phyloP scores from a whole-genome alignment of 2,329 filamentous ascomycete species.

The Aaosphaeria arxii region DNA sequence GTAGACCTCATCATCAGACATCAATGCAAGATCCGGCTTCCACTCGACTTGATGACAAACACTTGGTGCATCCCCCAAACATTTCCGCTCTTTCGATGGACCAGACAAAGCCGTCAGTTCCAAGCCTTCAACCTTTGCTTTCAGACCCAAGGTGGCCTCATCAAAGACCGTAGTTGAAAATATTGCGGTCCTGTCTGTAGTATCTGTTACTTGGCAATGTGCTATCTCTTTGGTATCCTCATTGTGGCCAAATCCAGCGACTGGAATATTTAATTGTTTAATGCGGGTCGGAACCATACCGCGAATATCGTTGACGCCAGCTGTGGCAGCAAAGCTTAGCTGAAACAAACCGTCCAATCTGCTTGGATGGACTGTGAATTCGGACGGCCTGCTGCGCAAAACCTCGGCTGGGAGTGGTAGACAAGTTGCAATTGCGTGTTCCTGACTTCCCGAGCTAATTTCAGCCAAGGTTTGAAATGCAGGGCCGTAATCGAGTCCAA shows the following conservation, averaged over 20 bases:
- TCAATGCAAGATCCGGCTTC: background rate
- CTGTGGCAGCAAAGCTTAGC: background rate
- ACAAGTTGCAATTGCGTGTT: background rate
- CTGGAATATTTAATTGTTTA: background rate
- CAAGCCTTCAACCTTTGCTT: background rate
- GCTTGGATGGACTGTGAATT: background rate
- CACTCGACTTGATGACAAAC: background rate
- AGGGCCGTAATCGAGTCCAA: conserved; percentile 1
- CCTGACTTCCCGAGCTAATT: background rate
- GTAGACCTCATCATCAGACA: background rate
- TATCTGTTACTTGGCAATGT: background rate
- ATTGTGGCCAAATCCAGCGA: background rate
- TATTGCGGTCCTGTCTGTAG: background rate
- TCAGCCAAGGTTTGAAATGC: background rate
- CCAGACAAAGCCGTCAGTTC: background rate
- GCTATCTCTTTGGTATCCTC: background rate
- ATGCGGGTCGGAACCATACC: conserved; percentile 1
- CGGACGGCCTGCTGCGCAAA: background rate
- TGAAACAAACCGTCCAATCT: background rate
- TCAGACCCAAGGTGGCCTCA: background rate
- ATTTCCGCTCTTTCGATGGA: background rate
- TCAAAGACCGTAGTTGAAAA: background rate
- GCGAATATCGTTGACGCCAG: background rate
- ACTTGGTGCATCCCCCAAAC: background rate
- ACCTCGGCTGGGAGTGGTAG: background rate